Percentiles rank a stretch among this genome's conserved stretches.
Conservation (phyloP, 1,284 basidiomycete species). For the Abortiporus biennis region DNA sequence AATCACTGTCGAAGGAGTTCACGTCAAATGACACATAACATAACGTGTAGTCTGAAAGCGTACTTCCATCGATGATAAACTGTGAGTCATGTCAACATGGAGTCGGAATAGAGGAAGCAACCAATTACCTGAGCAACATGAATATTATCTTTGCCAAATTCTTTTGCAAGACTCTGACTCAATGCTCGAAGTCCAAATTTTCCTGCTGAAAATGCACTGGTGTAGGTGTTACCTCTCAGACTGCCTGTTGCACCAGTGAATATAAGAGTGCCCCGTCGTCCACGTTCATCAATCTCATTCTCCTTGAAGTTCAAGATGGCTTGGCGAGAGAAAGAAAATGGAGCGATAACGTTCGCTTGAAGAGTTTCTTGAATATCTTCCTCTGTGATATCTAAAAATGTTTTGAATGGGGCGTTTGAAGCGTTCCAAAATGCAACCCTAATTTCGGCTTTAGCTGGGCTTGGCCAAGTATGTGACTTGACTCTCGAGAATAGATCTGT, state of each 20-base stretch:
- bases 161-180: slow-evolving; percentile 72
- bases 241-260: slow-evolving; percentile 77
- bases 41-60: neutral
- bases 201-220: slow-evolving; percentile 62
- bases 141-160: slow-evolving; percentile 78
- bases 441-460: slow-evolving; percentile 34
- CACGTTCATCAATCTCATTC: slow-evolving; percentile 43
- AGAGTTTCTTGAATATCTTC: slow-evolving; percentile 42
- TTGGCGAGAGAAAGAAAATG: slow-evolving; percentile 64
- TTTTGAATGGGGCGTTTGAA: slow-evolving; percentile 52
- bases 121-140: slow-evolving; percentile 40
- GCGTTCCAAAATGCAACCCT: slow-evolving; percentile 67
- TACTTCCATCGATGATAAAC: slow-evolving; percentile 37
- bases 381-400: slow-evolving; percentile 64
- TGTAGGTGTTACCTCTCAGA: slow-evolving; percentile 55
- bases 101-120: neutral
- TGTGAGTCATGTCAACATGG: slow-evolving; percentile 7
- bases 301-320: slow-evolving; percentile 57
- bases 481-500: slow-evolving; percentile 48
- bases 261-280: slow-evolving; percentile 58
- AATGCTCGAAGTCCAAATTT: slow-evolving; percentile 65
- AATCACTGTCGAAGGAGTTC: slow-evolving; percentile 31
- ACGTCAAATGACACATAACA: neutral
- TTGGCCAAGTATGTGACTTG: slow-evolving; percentile 40
- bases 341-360: slow-evolving; percentile 53